These are phyloP conservation scores for Streptanthus diversifolius DNA, from an alignment of 345 rosid genomes.

Conservation along the genomic window DNA sequence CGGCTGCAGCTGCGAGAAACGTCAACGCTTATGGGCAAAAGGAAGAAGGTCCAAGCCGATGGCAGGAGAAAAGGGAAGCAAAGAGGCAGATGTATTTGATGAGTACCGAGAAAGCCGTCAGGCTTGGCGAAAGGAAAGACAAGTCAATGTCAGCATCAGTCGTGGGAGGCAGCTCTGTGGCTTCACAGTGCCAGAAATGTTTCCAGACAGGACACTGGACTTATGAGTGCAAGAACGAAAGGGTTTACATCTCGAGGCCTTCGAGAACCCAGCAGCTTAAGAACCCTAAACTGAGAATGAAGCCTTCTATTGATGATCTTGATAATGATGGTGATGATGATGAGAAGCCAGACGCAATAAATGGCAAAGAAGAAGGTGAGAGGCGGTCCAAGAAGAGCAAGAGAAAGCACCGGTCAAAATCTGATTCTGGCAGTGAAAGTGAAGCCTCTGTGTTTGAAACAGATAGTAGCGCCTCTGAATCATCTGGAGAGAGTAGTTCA, in stretches of 20 bases:
- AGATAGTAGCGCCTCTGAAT: constrained; percentile 66
- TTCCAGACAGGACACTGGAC: constrained; percentile 96
- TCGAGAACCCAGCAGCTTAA: constrained; percentile 94
- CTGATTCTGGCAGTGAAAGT: constrained; percentile 66
- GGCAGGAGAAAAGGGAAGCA: constrained; percentile 98
- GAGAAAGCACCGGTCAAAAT: constrained; percentile 67
- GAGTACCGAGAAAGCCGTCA: constrained; percentile 95
- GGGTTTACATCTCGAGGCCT: constrained; percentile 87
- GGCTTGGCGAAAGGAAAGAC: constrained; percentile 92
- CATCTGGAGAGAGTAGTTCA: constrained; percentile 63
- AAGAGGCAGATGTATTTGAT: constrained; percentile 96
- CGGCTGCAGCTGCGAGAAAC: constrained; percentile 86
- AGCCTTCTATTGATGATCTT: constrained; percentile 41
- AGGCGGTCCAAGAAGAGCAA: constrained; percentile 70
- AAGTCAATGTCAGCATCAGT: constrained; percentile 46
- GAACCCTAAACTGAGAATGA: constrained; percentile 76
- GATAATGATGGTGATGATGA: constrained; percentile 41
- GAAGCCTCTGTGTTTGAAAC: constrained; percentile 93
- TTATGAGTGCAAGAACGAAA: constrained; percentile 86
- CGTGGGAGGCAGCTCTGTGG: constrained; percentile 33
- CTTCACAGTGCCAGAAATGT: constrained; percentile 89
- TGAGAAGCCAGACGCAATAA: constrained; percentile 13
- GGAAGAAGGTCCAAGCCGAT: constrained; percentile 98
- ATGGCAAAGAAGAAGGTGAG: constrained; percentile 37
- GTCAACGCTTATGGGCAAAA: constrained; percentile 98